Percentiles rank a stretch among this genome's conserved stretches.
phyloP scores from a whole-genome alignment of 2,329 filamentous ascomycete genomes.

The Penicillium glabrum region DNA sequence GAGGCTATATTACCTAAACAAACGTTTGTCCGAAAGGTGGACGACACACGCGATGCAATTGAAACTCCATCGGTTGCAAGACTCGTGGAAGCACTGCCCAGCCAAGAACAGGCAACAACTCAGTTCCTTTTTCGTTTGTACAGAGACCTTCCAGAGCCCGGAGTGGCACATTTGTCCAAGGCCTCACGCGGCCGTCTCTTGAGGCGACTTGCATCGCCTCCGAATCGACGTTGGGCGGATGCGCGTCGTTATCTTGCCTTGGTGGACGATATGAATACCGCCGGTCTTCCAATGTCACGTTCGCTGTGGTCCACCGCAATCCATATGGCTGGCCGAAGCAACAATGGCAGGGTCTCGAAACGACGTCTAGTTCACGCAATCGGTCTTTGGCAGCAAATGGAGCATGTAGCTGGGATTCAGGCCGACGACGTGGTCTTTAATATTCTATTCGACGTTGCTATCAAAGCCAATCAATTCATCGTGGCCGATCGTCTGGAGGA shows the following conservation, averaged over 20 bases:
- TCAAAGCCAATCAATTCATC: slow-evolving; percentile 78
- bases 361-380: slow-evolving; percentile 68
- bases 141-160: slow-evolving; percentile 52
- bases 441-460: slow-evolving; percentile 83
- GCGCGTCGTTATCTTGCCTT: slow-evolving; percentile 76
- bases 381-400: slow-evolving; percentile 86
- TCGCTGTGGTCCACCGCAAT: slow-evolving; percentile 84
- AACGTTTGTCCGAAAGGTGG: neutral
- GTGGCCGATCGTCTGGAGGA: slow-evolving; percentile 81
- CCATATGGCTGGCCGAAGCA: slow-evolving; percentile 72
- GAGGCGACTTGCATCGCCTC: slow-evolving; percentile 62
- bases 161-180: slow-evolving; percentile 52
- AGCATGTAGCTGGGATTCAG: slow-evolving; percentile 63
- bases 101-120: slow-evolving; percentile 44
- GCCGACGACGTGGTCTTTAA: slow-evolving; percentile 85
- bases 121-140: slow-evolving; percentile 56
- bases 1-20: slow-evolving; percentile 35
- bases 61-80: slow-evolving; percentile 38
- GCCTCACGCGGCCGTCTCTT: slow-evolving; percentile 63
- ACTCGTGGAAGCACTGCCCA: slow-evolving; percentile 44
- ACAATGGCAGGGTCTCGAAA: slow-evolving; percentile 54
- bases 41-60: slow-evolving; percentile 21
- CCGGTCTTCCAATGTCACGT: slow-evolving; percentile 66
- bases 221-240: slow-evolving; percentile 50
- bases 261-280: slow-evolving; percentile 76